Percentiles rank a stretch among this genome's conserved stretches.
Evolutionary conservation across 108 stramenopile genomes (phyloP).

Genomic region (Nannochloropsis gaditana): DNA sequence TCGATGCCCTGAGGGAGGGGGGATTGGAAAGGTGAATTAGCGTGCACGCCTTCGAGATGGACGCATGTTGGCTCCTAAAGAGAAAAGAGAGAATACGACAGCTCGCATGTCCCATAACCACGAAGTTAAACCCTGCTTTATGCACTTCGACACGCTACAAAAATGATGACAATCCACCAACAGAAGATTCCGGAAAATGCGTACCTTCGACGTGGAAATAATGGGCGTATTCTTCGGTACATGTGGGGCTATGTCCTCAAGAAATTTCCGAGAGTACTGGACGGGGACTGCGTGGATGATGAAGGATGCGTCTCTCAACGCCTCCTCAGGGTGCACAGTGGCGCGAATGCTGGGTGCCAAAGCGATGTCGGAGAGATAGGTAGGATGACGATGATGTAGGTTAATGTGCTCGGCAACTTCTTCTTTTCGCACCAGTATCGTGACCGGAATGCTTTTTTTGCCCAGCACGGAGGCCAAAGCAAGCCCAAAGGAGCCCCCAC

Average conservation of each 20-base stretch:
- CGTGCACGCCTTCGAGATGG: too few species aligned
- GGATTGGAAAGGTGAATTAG: not conserved
- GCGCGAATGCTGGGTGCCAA: constrained; percentile 66
- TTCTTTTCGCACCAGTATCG: constrained; percentile 70
- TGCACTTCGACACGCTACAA: not conserved
- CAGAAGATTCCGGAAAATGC: not conserved
- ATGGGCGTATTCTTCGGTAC: constrained; percentile 35
- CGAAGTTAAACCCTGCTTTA: not conserved
- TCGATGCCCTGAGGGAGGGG: constrained; percentile 79
- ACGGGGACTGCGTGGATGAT: constrained; percentile 91
- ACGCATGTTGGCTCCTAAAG: too few species aligned
- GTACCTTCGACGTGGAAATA: constrained; percentile 35
- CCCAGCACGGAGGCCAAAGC: constrained; percentile 72
- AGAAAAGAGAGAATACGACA: not conserved
- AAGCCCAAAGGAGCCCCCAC: constrained; percentile 89
- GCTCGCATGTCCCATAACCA: not conserved
- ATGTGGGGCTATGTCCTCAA: not conserved
- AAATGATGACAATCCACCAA: not conserved
- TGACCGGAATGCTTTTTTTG: constrained; percentile 64
- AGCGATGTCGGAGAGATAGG: constrained; percentile 67
- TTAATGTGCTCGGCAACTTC: constrained; percentile 74
- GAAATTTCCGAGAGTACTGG: constrained; percentile 62
- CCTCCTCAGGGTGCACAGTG: constrained; percentile 69
- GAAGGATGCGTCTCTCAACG: constrained; percentile 74
- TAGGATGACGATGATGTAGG: constrained; percentile 72